Evolutionary conservation across 192 early-diverging fungal genomes (phyloP).

Genomic region (Paraglomus brasilianum): DNA sequence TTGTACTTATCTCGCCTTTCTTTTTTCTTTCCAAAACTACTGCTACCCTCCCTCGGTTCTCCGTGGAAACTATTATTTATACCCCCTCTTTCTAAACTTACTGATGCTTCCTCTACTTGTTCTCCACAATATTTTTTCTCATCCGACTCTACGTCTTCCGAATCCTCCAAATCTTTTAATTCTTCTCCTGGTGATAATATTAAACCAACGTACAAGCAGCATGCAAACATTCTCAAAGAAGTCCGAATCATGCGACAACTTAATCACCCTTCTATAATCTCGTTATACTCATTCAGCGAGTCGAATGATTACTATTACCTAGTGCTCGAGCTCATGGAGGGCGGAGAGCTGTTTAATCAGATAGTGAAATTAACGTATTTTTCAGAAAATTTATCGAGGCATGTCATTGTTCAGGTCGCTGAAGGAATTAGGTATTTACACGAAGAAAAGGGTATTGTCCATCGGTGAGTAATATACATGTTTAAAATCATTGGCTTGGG

Average conservation of each 20-base stretch:
- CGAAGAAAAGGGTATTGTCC: slow-evolving; percentile 75
- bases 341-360: slow-evolving; percentile 89
- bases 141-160: background rate
- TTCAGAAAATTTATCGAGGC: slow-evolving; percentile 72
- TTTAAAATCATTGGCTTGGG: background rate
- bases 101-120: no score
- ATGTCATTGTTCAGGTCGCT: slow-evolving; percentile 86
- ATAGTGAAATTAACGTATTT: slow-evolving; percentile 81
- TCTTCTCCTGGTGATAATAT: background rate
- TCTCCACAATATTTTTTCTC: slow-evolving; percentile 5
- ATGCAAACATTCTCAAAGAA: slow-evolving; percentile 84
- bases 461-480: slow-evolving; percentile 47
- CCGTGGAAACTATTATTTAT: no score
- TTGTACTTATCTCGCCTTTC: background rate
- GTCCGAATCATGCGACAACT: slow-evolving; percentile 81
- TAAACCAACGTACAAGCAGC: slow-evolving; percentile 36
- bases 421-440: slow-evolving; percentile 83
- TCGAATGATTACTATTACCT: slow-evolving; percentile 74
- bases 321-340: slow-evolving; percentile 78
- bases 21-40: no score
- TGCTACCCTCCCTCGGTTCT: no score
- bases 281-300: slow-evolving; percentile 74
- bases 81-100: no score
- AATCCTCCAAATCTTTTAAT: background rate
- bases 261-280: slow-evolving; percentile 73